Evolutionary conservation across 106 monocot genomes (phyloP).

Genomic region (Alisma plantagoaquatica): DNA sequence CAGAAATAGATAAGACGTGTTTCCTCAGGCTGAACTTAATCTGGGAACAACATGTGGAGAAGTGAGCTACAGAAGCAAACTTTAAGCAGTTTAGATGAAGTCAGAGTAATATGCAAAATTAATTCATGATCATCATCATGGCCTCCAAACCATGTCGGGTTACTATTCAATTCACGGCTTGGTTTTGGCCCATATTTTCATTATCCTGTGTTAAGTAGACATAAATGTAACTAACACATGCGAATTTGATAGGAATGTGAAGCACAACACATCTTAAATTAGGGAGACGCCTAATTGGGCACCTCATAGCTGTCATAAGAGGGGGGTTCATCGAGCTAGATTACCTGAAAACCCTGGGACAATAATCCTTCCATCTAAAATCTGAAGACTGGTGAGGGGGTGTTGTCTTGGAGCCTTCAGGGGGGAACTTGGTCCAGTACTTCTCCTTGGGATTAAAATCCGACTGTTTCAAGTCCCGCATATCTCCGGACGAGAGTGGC

Average conservation of each 20-base stretch:
- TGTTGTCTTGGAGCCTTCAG: constrained; percentile 68
- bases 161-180: too few relatives aligned
- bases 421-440: constrained; percentile 76
- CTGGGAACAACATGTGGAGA: too few relatives aligned
- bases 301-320: background rate
- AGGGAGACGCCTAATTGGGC: background rate
- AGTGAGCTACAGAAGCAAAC: too few relatives aligned
- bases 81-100: too few relatives aligned
- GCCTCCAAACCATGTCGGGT: too few relatives aligned
- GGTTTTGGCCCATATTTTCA: too few relatives aligned
- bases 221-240: background rate
- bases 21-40: too few relatives aligned
- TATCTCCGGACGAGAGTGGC: constrained; percentile 13
- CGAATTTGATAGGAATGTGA: background rate
- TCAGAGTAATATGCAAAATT: too few relatives aligned
- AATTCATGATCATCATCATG: too few relatives aligned
- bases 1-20: too few relatives aligned
- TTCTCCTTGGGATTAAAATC: constrained; percentile 81
- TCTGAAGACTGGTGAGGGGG: constrained; percentile 60
- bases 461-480: constrained; percentile 33
- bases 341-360: constrained; percentile 79
- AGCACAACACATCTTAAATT: background rate
- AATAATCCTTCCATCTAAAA: constrained; percentile 86
- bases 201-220: too few relatives aligned
- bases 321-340: background rate